phyloP scores from a whole-genome alignment of 768 basidiomycete genomes.

The Termitomyces sp. region DNA sequence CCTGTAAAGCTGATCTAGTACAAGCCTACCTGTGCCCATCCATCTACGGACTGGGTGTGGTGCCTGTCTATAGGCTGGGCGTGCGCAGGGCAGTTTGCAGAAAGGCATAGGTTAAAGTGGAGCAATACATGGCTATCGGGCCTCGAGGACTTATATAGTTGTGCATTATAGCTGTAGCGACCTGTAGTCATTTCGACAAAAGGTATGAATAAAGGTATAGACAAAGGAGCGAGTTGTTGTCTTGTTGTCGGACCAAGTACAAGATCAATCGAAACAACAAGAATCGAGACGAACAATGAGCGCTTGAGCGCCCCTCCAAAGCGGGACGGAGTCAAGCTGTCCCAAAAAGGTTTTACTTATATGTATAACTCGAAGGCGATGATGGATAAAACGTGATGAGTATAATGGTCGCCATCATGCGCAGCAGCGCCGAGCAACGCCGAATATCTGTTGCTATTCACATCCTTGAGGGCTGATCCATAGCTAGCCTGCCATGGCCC shows the following conservation, averaged over 20 bases:
- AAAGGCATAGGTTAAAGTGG: not conserved
- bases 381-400: constrained; percentile 4
- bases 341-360: no score
- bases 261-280: not conserved
- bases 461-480: constrained; percentile 6
- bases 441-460: not conserved
- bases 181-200: not conserved
- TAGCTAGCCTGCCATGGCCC: constrained; percentile 17
- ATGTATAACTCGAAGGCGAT: not conserved
- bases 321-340: no score
- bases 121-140: not conserved
- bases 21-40: not conserved
- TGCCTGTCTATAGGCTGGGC: constrained; percentile 6
- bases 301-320: no score
- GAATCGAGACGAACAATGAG: not conserved
- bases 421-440: constrained; percentile 8
- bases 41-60: constrained; percentile 3
- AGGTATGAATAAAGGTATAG: not conserved
- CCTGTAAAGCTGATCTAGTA: not conserved
- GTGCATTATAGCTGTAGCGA: not conserved
- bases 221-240: not conserved
- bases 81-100: constrained; percentile 4
- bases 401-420: constrained; percentile 10
- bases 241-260: constrained; percentile 1
- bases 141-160: not conserved